phyloP scores from a whole-genome alignment of 257 asterid genomes.

The Buddleja alternifolia region DNA sequence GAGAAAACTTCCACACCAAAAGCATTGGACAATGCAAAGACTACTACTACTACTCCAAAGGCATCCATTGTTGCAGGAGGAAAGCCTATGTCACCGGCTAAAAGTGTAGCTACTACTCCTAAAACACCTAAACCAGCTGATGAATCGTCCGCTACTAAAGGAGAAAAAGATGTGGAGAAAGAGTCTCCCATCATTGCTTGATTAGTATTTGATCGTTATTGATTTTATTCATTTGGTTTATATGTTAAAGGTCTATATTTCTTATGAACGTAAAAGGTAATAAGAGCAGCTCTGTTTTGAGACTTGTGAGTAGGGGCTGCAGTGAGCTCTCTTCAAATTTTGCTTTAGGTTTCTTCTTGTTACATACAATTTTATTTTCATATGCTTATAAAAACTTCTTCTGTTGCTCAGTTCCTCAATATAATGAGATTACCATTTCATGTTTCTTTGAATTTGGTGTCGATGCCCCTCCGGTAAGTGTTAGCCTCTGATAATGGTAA shows the following conservation, averaged over 20 bases:
- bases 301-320: background rate
- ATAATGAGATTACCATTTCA: background rate
- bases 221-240: conserved; percentile 17
- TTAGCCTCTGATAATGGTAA: too few species aligned
- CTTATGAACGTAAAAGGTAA: conserved; percentile 20
- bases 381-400: background rate
- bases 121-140: conserved; percentile 35
- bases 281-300: conserved; percentile 36
- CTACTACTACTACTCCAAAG: background rate
- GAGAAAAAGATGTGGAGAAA: conserved; percentile 35
- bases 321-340: conserved; percentile 1
- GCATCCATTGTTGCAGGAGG: conserved; percentile 30
- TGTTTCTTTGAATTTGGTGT: background rate
- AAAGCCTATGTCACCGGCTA: conserved; percentile 35
- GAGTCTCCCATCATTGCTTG: conserved; percentile 34
- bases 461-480: background rate
- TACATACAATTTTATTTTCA: background rate
- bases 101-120: conserved; percentile 34
- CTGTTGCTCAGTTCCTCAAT: background rate
- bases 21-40: conserved; percentile 29
- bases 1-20: conserved; percentile 33
- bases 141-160: conserved; percentile 35
- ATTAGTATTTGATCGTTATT: conserved; percentile 5
- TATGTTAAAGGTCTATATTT: conserved; percentile 4
- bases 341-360: background rate